Evolutionary conservation across 257 asterid species (phyloP), one percentile per base, ranked within the genome.

Genomic region (Coffea canephora): DNA sequence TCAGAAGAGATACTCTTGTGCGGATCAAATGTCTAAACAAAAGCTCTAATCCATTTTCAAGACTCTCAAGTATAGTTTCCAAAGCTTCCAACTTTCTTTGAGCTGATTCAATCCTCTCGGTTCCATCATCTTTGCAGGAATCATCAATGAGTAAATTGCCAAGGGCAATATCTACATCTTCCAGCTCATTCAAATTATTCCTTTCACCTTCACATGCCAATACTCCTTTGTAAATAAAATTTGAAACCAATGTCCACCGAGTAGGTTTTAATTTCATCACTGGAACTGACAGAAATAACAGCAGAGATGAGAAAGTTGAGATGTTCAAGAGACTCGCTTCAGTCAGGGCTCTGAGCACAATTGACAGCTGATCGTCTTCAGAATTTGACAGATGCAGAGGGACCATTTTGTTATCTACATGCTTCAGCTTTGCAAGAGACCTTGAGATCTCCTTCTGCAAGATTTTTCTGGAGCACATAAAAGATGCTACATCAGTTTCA

Each of bases 1-100:
- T 86, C 43, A 84, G 82, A 45, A 86, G 86, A 55, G 85, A 81
- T 66, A 83, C 85, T 80, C 89, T 83, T 55, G 82, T 71, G 0
- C 86, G 79, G 36, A 86, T 86, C 83, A 84, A 74, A 71, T 79
- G 83, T 70, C 79, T 84, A 77, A 84, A 86, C 78, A 79, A 61
- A 25, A 41, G 64, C 69, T 84, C 87, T 39, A 86, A 70, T 18
- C 66, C 76, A 77, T 74, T 77, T 73, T 86, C 89, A 69, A 86
- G 77, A 19, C 68, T 59, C 80, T 82, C 84, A 71, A 77, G 76
- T 16, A 76, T 49, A n/a, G 34, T 48, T 39, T 82, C 89, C 83
- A 84, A 75, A 23, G 61, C 82, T 50, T 82, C 82, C 81, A 86
- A 75, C 54, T 59, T 84, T 12, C 39, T 84, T 41, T 86, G 84